Conservation (phyloP, 2,329 filamentous ascomycete genomes). For the Didymella glomerata region DNA sequence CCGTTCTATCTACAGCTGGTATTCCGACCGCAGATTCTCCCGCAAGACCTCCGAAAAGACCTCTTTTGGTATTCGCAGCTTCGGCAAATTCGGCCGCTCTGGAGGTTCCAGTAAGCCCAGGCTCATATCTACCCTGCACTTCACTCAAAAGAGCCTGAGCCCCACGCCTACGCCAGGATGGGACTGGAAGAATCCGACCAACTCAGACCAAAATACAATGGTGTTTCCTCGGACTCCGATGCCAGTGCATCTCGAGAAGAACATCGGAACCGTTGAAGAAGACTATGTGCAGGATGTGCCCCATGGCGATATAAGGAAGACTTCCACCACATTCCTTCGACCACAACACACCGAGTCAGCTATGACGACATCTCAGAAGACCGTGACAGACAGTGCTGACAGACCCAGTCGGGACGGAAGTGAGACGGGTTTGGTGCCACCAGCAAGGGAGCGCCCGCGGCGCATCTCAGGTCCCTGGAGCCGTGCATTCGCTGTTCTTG, state of each 20-base stretch:
- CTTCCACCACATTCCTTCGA: not conserved
- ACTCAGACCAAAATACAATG: not conserved
- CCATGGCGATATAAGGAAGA: slow-evolving; percentile 2
- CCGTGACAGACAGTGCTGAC: slow-evolving; percentile 3
- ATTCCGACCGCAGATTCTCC: not conserved
- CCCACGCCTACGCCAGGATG: not conserved
- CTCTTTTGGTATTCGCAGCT: not conserved
- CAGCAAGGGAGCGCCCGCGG: slow-evolving; percentile 9
- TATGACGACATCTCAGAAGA: slow-evolving; percentile 6
- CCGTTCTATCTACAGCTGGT: not conserved
- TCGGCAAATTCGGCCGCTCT: not conserved
- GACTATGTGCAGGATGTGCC: slow-evolving; percentile 2
- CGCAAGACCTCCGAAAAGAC: not conserved
- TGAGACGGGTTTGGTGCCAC: slow-evolving; percentile 16
- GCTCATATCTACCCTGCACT: slow-evolving; percentile 16
- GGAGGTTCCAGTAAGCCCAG: slow-evolving; percentile 3
- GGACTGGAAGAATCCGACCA: not conserved
- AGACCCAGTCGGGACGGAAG: slow-evolving; percentile 17
- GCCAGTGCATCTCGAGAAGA: not conserved
- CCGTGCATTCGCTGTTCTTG: slow-evolving; percentile 21
- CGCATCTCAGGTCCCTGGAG: slow-evolving; percentile 26
- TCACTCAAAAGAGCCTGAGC: slow-evolving; percentile 11
- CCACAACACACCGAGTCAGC: slow-evolving; percentile 1
- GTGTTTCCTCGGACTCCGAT: not conserved
- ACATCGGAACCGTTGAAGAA: not conserved